Conservation (phyloP, 73 alveolate genomes). For the Paramecium tetraurelia region DNA sequence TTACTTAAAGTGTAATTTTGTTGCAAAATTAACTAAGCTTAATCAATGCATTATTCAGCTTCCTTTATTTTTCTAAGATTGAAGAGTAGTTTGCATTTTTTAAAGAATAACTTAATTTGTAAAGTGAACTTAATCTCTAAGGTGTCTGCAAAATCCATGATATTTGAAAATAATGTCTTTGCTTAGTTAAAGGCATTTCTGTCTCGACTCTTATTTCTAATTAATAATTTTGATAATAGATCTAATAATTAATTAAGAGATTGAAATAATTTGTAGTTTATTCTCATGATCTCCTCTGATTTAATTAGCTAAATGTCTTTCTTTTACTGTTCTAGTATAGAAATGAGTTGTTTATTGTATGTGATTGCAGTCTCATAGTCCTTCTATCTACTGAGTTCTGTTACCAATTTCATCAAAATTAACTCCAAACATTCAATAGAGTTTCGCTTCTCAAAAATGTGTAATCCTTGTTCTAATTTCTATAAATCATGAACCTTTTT, state of each 20-base stretch:
- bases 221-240: constrained; percentile 21
- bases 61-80: constrained; percentile 37
- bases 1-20: not conserved
- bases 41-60: constrained; percentile 44
- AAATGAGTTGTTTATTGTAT: not conserved
- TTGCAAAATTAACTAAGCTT: constrained; percentile 20
- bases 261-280: not conserved
- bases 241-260: constrained; percentile 17
- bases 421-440: constrained; percentile 14
- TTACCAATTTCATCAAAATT: not conserved
- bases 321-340: not conserved
- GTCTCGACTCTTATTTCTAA: constrained; percentile 23
- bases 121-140: constrained; percentile 15
- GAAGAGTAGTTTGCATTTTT: constrained; percentile 29
- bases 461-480: constrained; percentile 7
- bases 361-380: not conserved
- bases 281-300: not conserved
- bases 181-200: constrained; percentile 31
- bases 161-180: not conserved
- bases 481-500: not conserved
- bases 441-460: not conserved
- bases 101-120: not conserved
- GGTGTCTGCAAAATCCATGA: constrained; percentile 43
- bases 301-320: not conserved
- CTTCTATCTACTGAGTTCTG: not conserved